phyloP scores from a whole-genome alignment of 2,329 filamentous ascomycete species.

The Fusarium paranaense region DNA sequence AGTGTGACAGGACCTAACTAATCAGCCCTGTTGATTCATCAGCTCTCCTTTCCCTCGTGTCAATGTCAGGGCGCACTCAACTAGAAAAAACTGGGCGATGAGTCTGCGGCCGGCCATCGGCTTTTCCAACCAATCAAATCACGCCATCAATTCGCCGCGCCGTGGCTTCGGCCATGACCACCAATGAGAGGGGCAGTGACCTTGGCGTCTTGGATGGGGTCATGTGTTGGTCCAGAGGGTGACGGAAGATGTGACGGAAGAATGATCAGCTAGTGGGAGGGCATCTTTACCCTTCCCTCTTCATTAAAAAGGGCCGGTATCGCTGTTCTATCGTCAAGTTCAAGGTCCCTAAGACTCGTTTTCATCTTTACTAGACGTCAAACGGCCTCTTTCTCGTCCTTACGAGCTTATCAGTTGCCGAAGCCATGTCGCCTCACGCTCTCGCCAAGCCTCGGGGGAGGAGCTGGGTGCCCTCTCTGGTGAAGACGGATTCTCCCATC shows the following conservation, averaged over 20 bases:
- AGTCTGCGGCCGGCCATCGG: background rate
- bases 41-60: background rate
- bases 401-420: background rate
- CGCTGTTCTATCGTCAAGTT: background rate
- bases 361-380: background rate
- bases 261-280: background rate
- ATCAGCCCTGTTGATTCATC: background rate
- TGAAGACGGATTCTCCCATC: slow-evolving; percentile 18
- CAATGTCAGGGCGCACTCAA: background rate
- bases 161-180: background rate
- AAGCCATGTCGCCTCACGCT: background rate
- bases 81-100: background rate
- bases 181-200: background rate
- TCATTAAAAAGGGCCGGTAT: background rate
- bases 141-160: background rate
- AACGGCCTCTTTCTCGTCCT: background rate
- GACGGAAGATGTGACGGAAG: slow-evolving; percentile 7
- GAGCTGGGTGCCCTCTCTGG: slow-evolving; percentile 23
- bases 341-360: background rate
- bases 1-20: background rate
- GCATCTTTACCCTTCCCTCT: background rate
- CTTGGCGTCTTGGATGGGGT: background rate
- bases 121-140: background rate
- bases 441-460: slow-evolving; percentile 18
- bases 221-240: background rate